Conservation (phyloP, 2,329 filamentous ascomycete species). For the Phoma sp. region DNA sequence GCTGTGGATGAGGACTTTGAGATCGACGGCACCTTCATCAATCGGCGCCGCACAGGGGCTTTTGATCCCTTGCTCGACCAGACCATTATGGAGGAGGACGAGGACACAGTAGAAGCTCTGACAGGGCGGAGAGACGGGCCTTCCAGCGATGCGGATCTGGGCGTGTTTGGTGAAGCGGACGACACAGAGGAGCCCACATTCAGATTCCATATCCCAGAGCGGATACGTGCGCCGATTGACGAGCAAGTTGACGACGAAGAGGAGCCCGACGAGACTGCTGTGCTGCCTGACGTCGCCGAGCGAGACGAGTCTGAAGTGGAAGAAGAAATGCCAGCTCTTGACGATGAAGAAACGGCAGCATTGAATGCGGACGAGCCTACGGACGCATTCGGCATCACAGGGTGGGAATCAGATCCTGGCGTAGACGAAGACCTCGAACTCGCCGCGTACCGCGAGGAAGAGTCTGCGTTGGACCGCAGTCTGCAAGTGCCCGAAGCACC, state of each 20-base stretch:
- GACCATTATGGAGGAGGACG: constrained; percentile 39
- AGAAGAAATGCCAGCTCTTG: constrained; percentile 30
- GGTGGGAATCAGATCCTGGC: constrained; percentile 42
- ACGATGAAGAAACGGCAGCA: constrained; percentile 35
- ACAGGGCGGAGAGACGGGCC: constrained; percentile 40
- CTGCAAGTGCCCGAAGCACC: constrained; percentile 35
- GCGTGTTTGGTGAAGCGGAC: constrained; percentile 41
- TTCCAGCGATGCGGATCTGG: constrained; percentile 39
- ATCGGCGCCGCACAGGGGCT: constrained; percentile 27
- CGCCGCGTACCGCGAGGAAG: constrained; percentile 44
- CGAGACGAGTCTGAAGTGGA: constrained; percentile 11
- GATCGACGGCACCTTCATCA: constrained; percentile 52
- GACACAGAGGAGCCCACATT: constrained; percentile 49
- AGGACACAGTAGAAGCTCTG: constrained; percentile 41
- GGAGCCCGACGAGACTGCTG: constrained; percentile 16
- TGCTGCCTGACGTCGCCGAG: constrained; percentile 1
- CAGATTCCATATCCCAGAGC: constrained; percentile 46
- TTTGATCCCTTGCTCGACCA: constrained; percentile 49
- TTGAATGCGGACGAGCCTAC: constrained; percentile 26
- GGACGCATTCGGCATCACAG: constrained; percentile 26
- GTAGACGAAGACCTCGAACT: constrained; percentile 38
- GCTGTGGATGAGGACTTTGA: constrained; percentile 46
- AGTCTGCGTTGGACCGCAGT: constrained; percentile 44
- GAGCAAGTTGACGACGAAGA: constrained; percentile 21
- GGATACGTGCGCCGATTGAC: constrained; percentile 32